Base-by-base conservation (phyloP, 2,329 filamentous ascomycete species). In the Xylariaceae sp. region DNA sequence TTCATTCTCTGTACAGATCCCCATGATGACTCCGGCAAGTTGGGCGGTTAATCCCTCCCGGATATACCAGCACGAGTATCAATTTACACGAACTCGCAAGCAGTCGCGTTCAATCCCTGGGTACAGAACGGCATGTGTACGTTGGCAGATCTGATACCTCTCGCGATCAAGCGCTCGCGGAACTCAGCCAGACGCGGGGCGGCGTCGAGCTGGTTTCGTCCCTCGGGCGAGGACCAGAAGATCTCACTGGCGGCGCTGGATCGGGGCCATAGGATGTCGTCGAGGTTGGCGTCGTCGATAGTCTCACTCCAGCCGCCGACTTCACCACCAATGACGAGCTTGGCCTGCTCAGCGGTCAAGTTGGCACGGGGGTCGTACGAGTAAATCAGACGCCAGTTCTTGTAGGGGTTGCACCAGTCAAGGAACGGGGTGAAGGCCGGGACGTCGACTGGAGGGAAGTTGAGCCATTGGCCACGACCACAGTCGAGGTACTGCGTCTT, bases 371-470 rank as follows among this genome's bases (percentile, higher is more conserved):
- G 90, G 67, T 95, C 86, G 70, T 92, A 88, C 26, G 83, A 81
- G 76, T 95, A 95, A 55, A 92, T 79, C 31, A 89, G 76, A 5
- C 84, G 81, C 91, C 91, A 96, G 73, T 81, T 88, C 74, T 95
- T 90, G 66, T 78, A 77, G 1, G 91, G 91, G 0, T 76, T 74
- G 73, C 90, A 95, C 80, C 91, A 95, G 74, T 95, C 89, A 55
- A 75, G 72, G 74, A 88, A 95, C 0, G 89, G 89, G 68, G 80
- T 89, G 71, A 74, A 81, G 1, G 64, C 59, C 19, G 75, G 61
- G 60, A 79, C 79, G 12, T 77, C 71, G 1, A 70, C 71, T 26
- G 83, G 82, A 53, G 74, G 74, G 64, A 87, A 88, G 74, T 88
- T 85, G 60, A 92, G 75, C 86, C 87, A 94, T 64, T 88, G 80